These are phyloP conservation scores for Davidsoniella eucalypti DNA, from an alignment of 2,329 filamentous ascomycete species.

Conservation along the genomic window DNA sequence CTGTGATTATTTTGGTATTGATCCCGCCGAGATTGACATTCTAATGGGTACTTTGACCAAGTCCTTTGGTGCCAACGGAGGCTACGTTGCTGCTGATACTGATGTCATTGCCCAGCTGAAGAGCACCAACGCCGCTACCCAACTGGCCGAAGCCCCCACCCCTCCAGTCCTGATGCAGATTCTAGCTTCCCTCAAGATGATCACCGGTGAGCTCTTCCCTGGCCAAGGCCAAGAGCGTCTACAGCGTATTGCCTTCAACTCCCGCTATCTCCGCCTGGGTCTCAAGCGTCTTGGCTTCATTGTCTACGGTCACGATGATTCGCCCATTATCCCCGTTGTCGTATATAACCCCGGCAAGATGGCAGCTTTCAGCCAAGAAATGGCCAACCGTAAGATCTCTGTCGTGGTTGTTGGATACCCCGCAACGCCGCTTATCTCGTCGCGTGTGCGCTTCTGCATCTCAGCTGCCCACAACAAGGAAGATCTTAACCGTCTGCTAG, in stretches of 20 bases:
- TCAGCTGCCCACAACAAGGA: conserved; percentile 97
- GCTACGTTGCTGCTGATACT: conserved; percentile 83
- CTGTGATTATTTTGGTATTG: conserved; percentile 91
- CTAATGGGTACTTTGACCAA: conserved; percentile 98
- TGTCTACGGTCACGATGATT: conserved; percentile 93
- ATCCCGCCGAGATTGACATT: conserved; percentile 77
- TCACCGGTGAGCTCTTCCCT: conserved; percentile 70
- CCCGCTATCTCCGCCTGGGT: conserved; percentile 88
- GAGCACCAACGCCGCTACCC: conserved; percentile 67
- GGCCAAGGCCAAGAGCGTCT: conserved; percentile 92
- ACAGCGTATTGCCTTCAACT: conserved; percentile 95
- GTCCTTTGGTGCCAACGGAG: conserved; percentile 94
- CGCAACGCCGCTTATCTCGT: conserved; percentile 86
- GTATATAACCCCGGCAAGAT: conserved; percentile 99
- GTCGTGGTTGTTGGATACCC: conserved; percentile 96
- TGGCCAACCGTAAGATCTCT: conserved; percentile 94
- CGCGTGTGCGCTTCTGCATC: conserved; percentile 87
- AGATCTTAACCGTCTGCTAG: conserved; percentile 76
- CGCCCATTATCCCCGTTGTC: conserved; percentile 84
- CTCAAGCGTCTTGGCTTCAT: conserved; percentile 95
- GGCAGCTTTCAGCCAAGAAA: conserved; percentile 94
- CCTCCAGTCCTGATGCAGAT: conserved; percentile 88
- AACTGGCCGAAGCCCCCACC: conserved; percentile 74
- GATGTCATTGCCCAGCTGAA: conserved; percentile 83
- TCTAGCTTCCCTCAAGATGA: conserved; percentile 68